phyloP scores from a whole-genome alignment of 1,139 yeast genomes.

The Blastobotrys proliferans region DNA sequence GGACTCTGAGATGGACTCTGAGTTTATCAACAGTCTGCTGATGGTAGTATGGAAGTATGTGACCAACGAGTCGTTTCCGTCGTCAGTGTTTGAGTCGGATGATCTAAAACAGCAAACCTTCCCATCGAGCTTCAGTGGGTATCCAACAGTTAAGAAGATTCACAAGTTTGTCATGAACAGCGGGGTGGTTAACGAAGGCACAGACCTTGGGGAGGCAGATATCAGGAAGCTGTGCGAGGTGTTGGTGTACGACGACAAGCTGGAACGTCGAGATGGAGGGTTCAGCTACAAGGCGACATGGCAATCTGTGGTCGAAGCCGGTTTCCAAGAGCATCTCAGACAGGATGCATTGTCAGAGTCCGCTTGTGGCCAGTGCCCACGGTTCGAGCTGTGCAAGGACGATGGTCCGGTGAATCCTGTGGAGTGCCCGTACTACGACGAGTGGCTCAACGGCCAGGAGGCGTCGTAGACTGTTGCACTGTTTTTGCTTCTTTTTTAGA shows the following conservation, averaged over 20 bases:
- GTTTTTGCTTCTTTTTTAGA: neutral
- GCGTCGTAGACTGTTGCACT: neutral
- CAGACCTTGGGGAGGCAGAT: conserved; percentile 70
- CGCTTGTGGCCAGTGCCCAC: conserved; percentile 37
- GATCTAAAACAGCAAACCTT: conserved; percentile 37
- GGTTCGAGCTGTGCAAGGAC: conserved; percentile 29
- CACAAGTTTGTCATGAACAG: conserved; percentile 70
- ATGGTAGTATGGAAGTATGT: conserved; percentile 87
- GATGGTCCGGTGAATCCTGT: conserved; percentile 35
- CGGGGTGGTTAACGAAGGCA: conserved; percentile 63
- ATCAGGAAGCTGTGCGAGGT: conserved; percentile 85
- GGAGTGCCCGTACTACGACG: conserved; percentile 36
- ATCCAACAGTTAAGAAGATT: conserved; percentile 68
- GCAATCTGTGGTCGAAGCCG: conserved; percentile 46
- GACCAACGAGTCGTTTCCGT: conserved; percentile 71
- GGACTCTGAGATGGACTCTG: conserved; percentile 90
- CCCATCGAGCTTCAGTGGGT: conserved; percentile 55
- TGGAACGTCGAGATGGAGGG: conserved; percentile 56
- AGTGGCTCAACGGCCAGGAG: conserved; percentile 28
- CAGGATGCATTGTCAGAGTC: conserved; percentile 32
- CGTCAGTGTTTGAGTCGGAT: conserved; percentile 45
- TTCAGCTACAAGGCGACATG: conserved; percentile 46
- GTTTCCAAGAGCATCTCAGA: conserved; percentile 17
- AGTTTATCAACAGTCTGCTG: conserved; percentile 78
- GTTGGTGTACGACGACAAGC: conserved; percentile 76